Base-by-base conservation (phyloP, 1,284 basidiomycete species). In the Chondrostereum purpureum region DNA sequence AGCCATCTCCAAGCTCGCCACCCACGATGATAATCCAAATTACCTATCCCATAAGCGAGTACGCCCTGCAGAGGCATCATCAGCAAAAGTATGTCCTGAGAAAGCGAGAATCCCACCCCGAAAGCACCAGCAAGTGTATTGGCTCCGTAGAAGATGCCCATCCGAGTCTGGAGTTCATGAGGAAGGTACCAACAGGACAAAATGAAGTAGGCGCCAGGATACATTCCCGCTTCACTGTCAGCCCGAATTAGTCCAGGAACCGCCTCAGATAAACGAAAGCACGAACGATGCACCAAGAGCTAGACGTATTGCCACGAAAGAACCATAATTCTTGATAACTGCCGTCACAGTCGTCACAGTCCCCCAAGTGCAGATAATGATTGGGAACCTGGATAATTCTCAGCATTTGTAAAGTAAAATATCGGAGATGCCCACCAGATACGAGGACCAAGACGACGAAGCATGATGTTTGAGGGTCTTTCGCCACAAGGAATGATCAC, bases 311-410 rank as follows among this genome's bases (percentile, higher is more conserved):
- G 39, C 44, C 12, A 46, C 34, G 24, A 46, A 46, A 18, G 44
- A 46, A 19, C 44, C 39, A 22, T 46, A 46, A 20, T 46, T 46
- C 4, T 33, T 23, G 22, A 46, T 46, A 24, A 42, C 31, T 5
- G 38, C 20, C 20, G 46, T 47, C 10, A 44, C 16, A 5, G 46
- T 22, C 5, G 46, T 44, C 23, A 47, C 35, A 10, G 23, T 23
- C 12, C 46, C 46, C 46, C 46, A 47, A 17, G 37, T 17, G 42
- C 46, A 47, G n/a, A 47, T 44, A 21, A 47, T 47, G 23, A 47
- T 44, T 17, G 46, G 46, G 31, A 43, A 47, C 44, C 38, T 39
- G 8, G 12, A 21, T 5, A 3, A 20, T 8, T 3, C 16, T 31
- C 3, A 24, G 5, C 21, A 17, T 12, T 23, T 42, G 14, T 3